Evolutionary conservation across 306 rosid species (phyloP).

Genomic region (Dryas alaskensis): DNA sequence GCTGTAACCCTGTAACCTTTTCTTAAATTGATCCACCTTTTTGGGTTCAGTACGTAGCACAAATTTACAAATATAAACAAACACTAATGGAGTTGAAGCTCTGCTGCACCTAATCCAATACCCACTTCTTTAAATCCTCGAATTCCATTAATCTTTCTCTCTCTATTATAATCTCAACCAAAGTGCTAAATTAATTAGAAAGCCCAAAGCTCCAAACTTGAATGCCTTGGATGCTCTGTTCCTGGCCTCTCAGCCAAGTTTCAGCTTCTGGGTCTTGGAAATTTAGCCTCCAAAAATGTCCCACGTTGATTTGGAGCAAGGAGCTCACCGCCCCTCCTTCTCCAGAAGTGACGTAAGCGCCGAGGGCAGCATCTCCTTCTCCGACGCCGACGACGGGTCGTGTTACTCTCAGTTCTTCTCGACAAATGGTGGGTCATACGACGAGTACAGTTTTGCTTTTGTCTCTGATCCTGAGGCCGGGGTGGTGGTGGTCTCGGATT

Average conservation of each 20-base stretch:
- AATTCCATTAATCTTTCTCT: constrained; percentile 14
- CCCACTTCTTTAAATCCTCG: constrained; percentile 39
- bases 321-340: constrained; percentile 40
- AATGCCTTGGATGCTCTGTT: constrained; percentile 1
- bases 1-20: neutral
- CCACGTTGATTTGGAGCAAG: constrained; percentile 69
- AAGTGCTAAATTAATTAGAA: neutral
- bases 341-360: constrained; percentile 59
- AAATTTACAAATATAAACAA: neutral
- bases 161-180: too few species aligned
- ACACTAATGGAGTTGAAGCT: constrained; percentile 42
- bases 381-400: constrained; percentile 89
- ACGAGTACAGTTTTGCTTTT: constrained; percentile 64
- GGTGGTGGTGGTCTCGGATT: constrained; percentile 38
- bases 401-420: constrained; percentile 84
- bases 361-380: constrained; percentile 64
- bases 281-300: constrained; percentile 52
- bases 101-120: constrained; percentile 50
- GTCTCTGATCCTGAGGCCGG: constrained; percentile 54
- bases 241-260: constrained; percentile 11
- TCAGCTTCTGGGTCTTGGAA: constrained; percentile 34
- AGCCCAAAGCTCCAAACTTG: neutral
- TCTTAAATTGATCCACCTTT: neutral
- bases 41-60: neutral
- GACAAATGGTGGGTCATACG: constrained; percentile 83